Percentiles rank a stretch among this genome's conserved stretches.
phyloP scores from a whole-genome alignment of 345 rosid genomes.

The Raphanus raphanistrum region DNA sequence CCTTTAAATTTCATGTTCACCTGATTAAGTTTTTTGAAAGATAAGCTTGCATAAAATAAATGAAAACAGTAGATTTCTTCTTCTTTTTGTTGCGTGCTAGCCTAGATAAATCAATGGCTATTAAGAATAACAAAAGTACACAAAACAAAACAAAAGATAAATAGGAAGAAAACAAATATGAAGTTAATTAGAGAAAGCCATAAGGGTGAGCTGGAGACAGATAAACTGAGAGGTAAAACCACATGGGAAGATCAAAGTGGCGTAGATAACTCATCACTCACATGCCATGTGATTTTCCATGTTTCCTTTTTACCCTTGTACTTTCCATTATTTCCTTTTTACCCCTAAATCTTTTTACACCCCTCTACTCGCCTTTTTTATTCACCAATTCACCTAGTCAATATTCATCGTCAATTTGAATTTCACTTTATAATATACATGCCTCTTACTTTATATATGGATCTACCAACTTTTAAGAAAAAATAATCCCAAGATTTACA shows the following conservation, averaged over 20 bases:
- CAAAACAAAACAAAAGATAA: not conserved
- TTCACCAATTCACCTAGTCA: not conserved
- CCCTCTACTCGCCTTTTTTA: not conserved
- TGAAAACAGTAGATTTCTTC: not conserved
- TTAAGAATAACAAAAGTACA: not conserved
- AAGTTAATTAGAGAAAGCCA: not conserved
- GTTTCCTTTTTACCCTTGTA: slow-evolving; percentile 23
- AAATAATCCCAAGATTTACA: slow-evolving; percentile 29
- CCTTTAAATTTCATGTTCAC: slow-evolving; percentile 9
- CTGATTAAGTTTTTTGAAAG: not conserved
- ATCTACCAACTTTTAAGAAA: slow-evolving; percentile 27
- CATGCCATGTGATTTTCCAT: slow-evolving; percentile 23
- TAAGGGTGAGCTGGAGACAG: slow-evolving; percentile 63
- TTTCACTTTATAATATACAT: not conserved
- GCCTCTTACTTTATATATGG: not conserved
- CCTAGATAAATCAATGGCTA: not conserved
- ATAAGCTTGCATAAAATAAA: not conserved
- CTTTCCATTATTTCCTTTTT: not conserved
- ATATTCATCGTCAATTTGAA: not conserved
- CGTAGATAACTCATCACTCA: slow-evolving; percentile 33
- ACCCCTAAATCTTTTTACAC: not conserved
- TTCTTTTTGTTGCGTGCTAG: not conserved
- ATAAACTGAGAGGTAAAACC: slow-evolving; percentile 53
- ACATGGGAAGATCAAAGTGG: slow-evolving; percentile 49
- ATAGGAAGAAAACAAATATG: not conserved